Base-by-base conservation (phyloP, 345 rosid genomes). In the Cardamine resedifolia region DNA sequence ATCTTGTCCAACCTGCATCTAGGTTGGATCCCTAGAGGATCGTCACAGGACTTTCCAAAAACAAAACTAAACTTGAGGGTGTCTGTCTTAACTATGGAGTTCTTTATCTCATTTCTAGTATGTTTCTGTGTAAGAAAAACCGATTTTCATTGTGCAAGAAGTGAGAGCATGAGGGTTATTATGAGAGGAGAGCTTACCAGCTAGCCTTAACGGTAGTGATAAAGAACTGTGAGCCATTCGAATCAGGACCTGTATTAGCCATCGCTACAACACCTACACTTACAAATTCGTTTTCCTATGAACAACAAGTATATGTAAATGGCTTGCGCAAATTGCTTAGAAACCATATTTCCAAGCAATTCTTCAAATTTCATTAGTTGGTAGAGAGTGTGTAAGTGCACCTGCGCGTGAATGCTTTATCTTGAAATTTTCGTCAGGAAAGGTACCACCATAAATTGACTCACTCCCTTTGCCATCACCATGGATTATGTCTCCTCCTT, bases 181-280 rank as follows among this genome's bases (percentile, higher is more conserved):
- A 50, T 3, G 43, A 31, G 55, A 10, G 19, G 34, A 68, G 60
- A 61, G 39, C 84, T 71, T 94, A 94, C 99, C 99, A 95, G 85
- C 88, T 82, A 80, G 99, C 86, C 82, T 95, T 95, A 59, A 91
- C 78, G 1, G 99, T 88, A 62, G 98, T 88, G 75, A 95, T 91
- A 70, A 88, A 95, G 80, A 95, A 95, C 85, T 95, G 99, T 0
- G 93, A 95, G 70, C 99, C 99, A 75, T 91, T 95, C 33, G 98
- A 88, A 81, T 95, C 87, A 1, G 92, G 96, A 38, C 99, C 96
- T 31, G 96, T 75, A 80, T 91, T 95, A 65, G 78, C 98, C 99
- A 95, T 95, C 27, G 98, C 90, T 65, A 95, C 93, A 50, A 82
- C 89, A 53, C 99, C 99, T 91, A 69, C 60, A 57, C 6, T 41